Conservation (phyloP, 768 basidiomycete species). For the Russula vinacea region DNA sequence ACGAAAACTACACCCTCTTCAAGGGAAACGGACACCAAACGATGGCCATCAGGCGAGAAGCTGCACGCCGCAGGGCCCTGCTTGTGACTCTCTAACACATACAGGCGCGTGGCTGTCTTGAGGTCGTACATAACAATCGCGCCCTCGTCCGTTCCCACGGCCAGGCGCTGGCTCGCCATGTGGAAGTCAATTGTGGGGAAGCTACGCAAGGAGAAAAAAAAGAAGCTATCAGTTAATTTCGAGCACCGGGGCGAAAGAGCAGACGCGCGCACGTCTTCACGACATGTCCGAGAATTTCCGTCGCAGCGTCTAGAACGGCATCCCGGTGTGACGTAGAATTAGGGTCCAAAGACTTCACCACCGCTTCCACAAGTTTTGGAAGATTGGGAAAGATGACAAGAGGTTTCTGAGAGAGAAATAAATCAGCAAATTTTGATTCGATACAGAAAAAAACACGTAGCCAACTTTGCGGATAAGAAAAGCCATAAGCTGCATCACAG, state of each 20-base stretch:
- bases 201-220: constrained; percentile 39
- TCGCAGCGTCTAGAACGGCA: constrained; percentile 85
- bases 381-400: constrained; percentile 79
- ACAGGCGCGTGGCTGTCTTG: constrained; percentile 91
- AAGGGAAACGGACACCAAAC: constrained; percentile 82
- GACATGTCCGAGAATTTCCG: constrained; percentile 92
- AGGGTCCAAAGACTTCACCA: constrained; percentile 95
- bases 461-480: constrained; percentile 86
- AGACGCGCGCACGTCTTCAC: constrained; percentile 74
- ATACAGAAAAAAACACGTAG: background rate
- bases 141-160: constrained; percentile 92
- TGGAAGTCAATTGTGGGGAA: constrained; percentile 96
- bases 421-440: background rate
- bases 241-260: background rate
- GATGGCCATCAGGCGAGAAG: constrained; percentile 90
- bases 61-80: constrained; percentile 77
- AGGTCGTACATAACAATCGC: constrained; percentile 95
- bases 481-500: constrained; percentile 89
- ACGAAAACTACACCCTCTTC: constrained; percentile 82
- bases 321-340: constrained; percentile 74
- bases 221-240: background rate
- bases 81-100: constrained; percentile 90
- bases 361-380: constrained; percentile 86
- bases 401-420: constrained; percentile 60
- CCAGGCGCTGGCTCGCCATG: constrained; percentile 78